phyloP scores from a whole-genome alignment of 2,329 filamentous ascomycete species.

The Venturia pyrina region DNA sequence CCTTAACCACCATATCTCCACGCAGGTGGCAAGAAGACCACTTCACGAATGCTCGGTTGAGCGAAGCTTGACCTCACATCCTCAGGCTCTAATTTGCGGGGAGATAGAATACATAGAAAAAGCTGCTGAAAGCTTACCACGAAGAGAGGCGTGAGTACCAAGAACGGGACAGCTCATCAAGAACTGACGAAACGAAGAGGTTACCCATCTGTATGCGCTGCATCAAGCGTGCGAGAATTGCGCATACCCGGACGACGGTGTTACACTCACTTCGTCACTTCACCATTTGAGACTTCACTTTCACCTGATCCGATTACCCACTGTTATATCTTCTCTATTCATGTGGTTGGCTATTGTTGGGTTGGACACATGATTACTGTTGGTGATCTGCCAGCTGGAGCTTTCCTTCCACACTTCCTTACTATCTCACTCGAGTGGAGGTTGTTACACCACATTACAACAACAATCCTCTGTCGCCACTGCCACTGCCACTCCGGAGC shows the following conservation, averaged over 20 bases:
- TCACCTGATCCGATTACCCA: background rate
- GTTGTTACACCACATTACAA: background rate
- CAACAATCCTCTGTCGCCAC: background rate
- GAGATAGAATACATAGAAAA: background rate
- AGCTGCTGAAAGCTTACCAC: background rate
- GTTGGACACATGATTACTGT: background rate
- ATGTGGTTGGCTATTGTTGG: conserved; percentile 1
- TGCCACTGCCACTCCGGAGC: background rate
- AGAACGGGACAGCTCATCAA: background rate
- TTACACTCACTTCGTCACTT: background rate
- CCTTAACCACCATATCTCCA: background rate
- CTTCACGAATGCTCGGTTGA: background rate
- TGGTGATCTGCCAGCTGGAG: background rate
- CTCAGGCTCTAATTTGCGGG: background rate
- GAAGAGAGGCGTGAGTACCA: background rate
- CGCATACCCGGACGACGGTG: background rate
- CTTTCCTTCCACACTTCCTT: background rate
- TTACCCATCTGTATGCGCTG: background rate
- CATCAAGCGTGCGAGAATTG: background rate
- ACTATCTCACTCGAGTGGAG: background rate
- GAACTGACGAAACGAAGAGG: background rate
- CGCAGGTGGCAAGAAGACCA: background rate
- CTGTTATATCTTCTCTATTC: background rate
- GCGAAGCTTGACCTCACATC: background rate
- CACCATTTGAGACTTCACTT: background rate